A percentile compares a stretch with the other conserved stretches of the same genome.
phyloP scores from a whole-genome alignment of 1,284 basidiomycete genomes.

The Boletus albobrunnescens region DNA sequence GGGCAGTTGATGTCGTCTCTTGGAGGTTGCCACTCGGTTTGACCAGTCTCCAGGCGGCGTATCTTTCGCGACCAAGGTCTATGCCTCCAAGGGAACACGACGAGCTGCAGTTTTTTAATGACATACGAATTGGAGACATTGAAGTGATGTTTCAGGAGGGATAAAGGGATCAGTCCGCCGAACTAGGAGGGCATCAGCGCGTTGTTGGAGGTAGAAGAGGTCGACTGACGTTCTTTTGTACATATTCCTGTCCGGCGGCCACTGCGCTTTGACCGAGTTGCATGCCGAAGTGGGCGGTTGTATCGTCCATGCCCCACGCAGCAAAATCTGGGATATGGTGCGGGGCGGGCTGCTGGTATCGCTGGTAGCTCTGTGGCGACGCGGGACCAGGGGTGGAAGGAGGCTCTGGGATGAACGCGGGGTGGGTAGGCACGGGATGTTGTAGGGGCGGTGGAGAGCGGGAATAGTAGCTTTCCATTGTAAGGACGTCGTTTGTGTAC shows the following conservation, averaged over 20 bases:
- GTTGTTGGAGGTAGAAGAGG: neutral
- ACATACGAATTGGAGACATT: constrained; percentile 98
- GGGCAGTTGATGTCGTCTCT: constrained; percentile 95
- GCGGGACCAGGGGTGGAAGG: constrained; percentile 65
- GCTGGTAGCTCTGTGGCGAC: constrained; percentile 73
- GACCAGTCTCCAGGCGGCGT: constrained; percentile 59
- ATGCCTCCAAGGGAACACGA: constrained; percentile 97
- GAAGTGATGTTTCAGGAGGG: constrained; percentile 88
- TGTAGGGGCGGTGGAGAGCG: constrained; percentile 78
- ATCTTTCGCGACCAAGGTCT: constrained; percentile 74
- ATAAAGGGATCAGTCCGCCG: constrained; percentile 71
- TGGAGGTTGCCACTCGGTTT: constrained; percentile 82
- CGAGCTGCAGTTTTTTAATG: constrained; percentile 81
- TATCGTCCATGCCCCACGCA: constrained; percentile 85
- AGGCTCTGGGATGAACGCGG: constrained; percentile 85
- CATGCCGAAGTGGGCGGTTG: constrained; percentile 94
- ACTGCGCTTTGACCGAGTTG: constrained; percentile 93
- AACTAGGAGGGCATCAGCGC: constrained; percentile 48
- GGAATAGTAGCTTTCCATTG: constrained; percentile 44
- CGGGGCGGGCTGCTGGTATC: constrained; percentile 46
- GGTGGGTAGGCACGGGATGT: constrained; percentile 87
- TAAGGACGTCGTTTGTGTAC: neutral
- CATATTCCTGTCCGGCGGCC: constrained; percentile 91
- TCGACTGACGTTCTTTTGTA: constrained; percentile 82
- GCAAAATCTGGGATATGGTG: constrained; percentile 51